A percentile compares a stretch with the other conserved stretches of the same genome.
Conservation (phyloP, 768 basidiomycete species). For the Gloeophyllum trabeum region DNA sequence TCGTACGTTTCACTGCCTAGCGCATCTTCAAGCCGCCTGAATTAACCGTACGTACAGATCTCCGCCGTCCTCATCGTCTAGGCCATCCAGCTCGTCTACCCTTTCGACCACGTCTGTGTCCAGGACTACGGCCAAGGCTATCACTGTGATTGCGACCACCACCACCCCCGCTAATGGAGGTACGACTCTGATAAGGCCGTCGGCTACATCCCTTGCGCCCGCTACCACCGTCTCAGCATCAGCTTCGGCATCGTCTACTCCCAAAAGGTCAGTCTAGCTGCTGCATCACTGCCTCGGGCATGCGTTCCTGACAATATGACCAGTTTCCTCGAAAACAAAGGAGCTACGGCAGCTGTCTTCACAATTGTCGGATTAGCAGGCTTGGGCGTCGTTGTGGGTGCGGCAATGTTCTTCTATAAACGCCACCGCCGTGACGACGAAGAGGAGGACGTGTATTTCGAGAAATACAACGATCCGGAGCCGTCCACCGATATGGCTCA, state of each 20-base stretch:
- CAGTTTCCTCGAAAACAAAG: constrained; percentile 36
- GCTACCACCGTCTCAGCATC: background rate
- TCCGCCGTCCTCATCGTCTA: background rate
- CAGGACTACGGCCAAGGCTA: background rate
- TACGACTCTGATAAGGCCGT: background rate
- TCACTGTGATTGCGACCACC: background rate
- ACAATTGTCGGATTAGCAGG: constrained; percentile 26
- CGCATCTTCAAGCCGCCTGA: constrained; percentile 4
- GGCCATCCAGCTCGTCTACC: constrained; percentile 4
- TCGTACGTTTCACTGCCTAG: constrained; percentile 6
- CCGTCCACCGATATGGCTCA: constrained; percentile 2
- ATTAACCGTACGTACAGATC: no score
- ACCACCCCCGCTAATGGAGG: background rate
- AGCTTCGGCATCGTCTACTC: background rate
- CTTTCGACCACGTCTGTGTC: background rate
- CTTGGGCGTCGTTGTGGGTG: constrained; percentile 19
- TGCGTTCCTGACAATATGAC: background rate
- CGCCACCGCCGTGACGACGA: constrained; percentile 17
- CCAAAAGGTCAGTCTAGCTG: background rate
- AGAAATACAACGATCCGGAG: constrained; percentile 11
- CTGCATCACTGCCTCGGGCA: background rate
- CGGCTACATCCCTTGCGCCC: constrained; percentile 1
- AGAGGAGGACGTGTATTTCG: constrained; percentile 18
- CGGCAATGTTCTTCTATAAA: constrained; percentile 16
- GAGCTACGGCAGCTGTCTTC: constrained; percentile 35